Base-by-base conservation (phyloP, 2,329 filamentous ascomycete species). In the Colletotrichum gigasporum region DNA sequence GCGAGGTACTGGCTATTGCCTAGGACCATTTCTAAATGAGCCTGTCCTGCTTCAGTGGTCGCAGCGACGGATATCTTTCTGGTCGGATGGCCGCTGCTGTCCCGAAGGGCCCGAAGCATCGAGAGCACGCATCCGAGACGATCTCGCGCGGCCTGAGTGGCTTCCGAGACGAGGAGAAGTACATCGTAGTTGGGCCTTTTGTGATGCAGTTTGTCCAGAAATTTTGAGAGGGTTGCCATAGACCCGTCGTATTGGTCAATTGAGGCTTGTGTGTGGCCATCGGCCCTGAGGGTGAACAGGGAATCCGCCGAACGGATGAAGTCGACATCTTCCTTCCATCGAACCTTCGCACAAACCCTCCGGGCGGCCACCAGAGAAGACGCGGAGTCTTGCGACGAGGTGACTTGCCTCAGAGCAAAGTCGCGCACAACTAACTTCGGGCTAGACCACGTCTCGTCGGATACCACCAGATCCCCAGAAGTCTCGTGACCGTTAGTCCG, bases 361-460 rank as follows among this genome's bases (percentile, higher is more conserved):
- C 24, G 39, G 2, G 26, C 16, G 11, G 28, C n/a, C 12, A 10
- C 14, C 4, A 16, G 3, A 1, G 41, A 14, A 6, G 57, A 53
- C 6, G n/a, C n/a, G n/a, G 18, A 37, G 6, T 30, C 26, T 37
- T 34, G 41, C 4, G 50, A 63, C 5, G 50, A 65, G 1, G 63
- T 66, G 1, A 68, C 66, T 22, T 68, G 59, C 3, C 66, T 48
- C 39, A 68, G 20, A 2, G 63, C 59, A 24, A 68, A 67, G 5
- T 55, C 45, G 10, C 50, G 57, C 0, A 62, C 60, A 4, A 58
- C 24, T 20, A 68, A 14, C 20, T 65, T 68, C 1, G 66, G 64
- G 5, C 22, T 37, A 10, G 16, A 42, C 64, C 66, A 67, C 7
- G 11, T 10, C 26, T 61, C 48, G 12, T 67, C 66, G 3, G 64